Evolutionary conservation across 164 flowering plant genomes (phyloP), one percentile per base, ranked within the genome.

Genomic region (Stephania yunnanensis): DNA sequence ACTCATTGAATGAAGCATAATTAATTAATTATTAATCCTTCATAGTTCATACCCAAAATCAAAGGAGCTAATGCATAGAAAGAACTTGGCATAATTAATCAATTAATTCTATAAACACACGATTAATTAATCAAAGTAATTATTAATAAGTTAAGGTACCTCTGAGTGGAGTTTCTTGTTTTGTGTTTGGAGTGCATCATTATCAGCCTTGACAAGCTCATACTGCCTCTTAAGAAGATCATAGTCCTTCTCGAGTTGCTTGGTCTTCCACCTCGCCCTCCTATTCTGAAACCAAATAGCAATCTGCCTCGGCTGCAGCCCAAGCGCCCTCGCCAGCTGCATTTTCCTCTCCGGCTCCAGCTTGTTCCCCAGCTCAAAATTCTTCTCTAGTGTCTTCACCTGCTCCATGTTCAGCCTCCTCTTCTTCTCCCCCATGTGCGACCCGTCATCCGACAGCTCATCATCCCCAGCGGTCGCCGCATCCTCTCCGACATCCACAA

Each of bases 241-340:
- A 81, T 91, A 92, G 78, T 92, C 97, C 80, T 89, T 92, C 87
- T 92, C 97, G 69, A 92, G 78, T 77, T 91, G 91, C 82, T 92
- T 92, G n/a, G 97, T 92, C 85, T 92, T 92, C 97, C 97, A 92
- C 74, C 97, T 82, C 0, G 97, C 95, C 69, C 97, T 85, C 74
- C 95, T 85, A 82, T 92, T 92, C 64, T 92, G 95, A 78, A 92
- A 92, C 97, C 97, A 91, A 5, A 92, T 90, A n/a, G 95, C 97
- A 65, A 92, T 84, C 80, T 92, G 97, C 76, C 97, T 84, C 11
- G 97, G 97, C 70, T 90, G 97, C 64, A 92, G 84, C 4, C 94
- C 94, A 53, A 92, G 92, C 66, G 91, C 89, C 68, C 88, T 80
- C 52, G 97, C 92, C 67, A 92, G 83, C 87, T 92, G 91, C 89